These are phyloP conservation scores for Dianthus caryophyllus DNA, from an alignment of 148 eudicot genomes.

Conservation along the genomic window DNA sequence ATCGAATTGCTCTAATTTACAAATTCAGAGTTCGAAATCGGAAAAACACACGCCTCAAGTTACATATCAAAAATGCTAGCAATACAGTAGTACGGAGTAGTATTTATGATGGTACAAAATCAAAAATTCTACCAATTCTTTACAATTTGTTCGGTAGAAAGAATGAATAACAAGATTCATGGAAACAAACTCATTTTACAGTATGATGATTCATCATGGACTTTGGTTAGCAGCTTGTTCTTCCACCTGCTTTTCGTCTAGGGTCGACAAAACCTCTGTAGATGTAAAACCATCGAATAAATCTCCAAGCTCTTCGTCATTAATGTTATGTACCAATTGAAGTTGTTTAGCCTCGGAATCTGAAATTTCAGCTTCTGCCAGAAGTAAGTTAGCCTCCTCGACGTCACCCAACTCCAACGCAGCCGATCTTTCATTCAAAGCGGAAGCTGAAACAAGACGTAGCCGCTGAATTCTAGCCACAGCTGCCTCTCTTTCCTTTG, in stretches of 20 bases:
- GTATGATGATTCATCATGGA: not conserved
- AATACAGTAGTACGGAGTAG: conserved; percentile 1
- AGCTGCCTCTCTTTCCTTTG: conserved; percentile 55
- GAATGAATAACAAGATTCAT: conserved; percentile 7
- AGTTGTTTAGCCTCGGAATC: conserved; percentile 59
- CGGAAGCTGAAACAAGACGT: conserved; percentile 41
- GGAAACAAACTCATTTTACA: not conserved
- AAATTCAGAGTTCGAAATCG: too few species aligned
- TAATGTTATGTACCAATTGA: conserved; percentile 34
- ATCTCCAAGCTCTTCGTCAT: conserved; percentile 35
- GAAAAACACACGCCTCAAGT: too few species aligned
- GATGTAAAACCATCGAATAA: conserved; percentile 34
- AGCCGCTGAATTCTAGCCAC: conserved; percentile 58
- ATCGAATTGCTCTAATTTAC: too few species aligned
- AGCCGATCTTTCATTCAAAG: conserved; percentile 50
- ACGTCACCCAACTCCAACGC: conserved; percentile 62
- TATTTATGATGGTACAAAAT: not conserved
- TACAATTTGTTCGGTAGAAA: conserved; percentile 10
- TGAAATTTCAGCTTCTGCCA: conserved; percentile 64
- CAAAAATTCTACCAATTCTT: not conserved
- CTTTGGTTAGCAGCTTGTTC: conserved; percentile 31
- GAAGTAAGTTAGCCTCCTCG: conserved; percentile 61
- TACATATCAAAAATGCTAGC: too few species aligned
- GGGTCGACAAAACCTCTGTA: conserved; percentile 47
- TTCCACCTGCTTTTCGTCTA: conserved; percentile 43